phyloP scores from a whole-genome alignment of 2,329 filamentous ascomycete genomes.

The Trichoderma simmonsii region DNA sequence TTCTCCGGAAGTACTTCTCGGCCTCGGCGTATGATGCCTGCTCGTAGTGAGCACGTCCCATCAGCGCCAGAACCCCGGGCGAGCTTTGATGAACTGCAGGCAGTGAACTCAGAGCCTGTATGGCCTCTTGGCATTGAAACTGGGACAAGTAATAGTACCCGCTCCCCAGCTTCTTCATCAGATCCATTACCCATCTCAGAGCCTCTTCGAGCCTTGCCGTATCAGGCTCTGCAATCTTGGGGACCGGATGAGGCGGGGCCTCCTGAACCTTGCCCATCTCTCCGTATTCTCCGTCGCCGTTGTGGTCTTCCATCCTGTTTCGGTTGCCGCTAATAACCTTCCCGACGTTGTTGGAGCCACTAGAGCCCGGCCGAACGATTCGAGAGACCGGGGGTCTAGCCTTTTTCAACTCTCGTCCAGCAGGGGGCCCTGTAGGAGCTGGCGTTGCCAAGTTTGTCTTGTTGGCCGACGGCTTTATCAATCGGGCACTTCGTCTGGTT shows the following conservation, averaged over 20 bases:
- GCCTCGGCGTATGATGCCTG: conserved; percentile 82
- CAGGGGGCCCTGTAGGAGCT: conserved; percentile 50
- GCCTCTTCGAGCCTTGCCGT: conserved; percentile 68
- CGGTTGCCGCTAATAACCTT: conserved; percentile 88
- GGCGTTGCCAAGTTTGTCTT: conserved; percentile 59
- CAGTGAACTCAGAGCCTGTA: conserved; percentile 69
- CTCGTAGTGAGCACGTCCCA: conserved; percentile 89
- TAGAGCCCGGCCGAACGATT: conserved; percentile 63
- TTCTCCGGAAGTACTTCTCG: conserved; percentile 77
- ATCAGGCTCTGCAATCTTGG: conserved; percentile 50
- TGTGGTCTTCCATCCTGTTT: conserved; percentile 66
- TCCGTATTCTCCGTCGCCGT: conserved; percentile 66
- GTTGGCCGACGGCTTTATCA: conserved; percentile 64
- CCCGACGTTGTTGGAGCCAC: conserved; percentile 70
- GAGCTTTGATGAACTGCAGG: conserved; percentile 78
- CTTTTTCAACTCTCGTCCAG: conserved; percentile 74
- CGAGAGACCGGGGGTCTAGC: conserved; percentile 69
- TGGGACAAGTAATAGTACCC: conserved; percentile 76
- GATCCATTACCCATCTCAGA: conserved; percentile 70
- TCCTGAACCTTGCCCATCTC: conserved; percentile 53
- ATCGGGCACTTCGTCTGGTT: conserved; percentile 65
- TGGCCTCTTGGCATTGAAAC: conserved; percentile 74
- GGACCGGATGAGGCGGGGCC: conserved; percentile 31
- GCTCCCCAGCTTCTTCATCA: conserved; percentile 76
- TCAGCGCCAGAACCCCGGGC: conserved; percentile 87